Evolutionary conservation across 495 filamentous ascomycete species (phyloP).

Genomic region (Penicillium verhagenii): DNA sequence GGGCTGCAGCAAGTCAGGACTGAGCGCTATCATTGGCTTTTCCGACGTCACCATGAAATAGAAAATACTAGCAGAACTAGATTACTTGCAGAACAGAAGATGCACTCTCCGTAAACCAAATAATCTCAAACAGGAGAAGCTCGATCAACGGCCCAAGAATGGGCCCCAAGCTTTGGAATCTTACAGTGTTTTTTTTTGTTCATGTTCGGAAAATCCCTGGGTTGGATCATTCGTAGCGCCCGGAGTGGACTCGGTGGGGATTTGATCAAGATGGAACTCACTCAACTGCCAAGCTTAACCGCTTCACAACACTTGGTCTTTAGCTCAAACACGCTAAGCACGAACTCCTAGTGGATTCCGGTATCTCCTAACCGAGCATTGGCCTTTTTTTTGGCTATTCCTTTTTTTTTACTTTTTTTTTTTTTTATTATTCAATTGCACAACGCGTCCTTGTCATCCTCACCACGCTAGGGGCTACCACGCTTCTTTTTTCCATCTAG

Average conservation of each 20-base stretch:
- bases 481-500: background rate
- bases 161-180: no score
- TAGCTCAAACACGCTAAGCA: conserved; percentile 33
- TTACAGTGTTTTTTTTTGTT: no score
- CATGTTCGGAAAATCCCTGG: background rate
- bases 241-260: background rate
- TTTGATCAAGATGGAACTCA: background rate
- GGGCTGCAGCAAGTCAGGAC: conserved; percentile 10
- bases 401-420: background rate
- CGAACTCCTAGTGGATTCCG: conserved; percentile 17
- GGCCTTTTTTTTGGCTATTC: background rate
- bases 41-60: no score
- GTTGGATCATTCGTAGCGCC: no score
- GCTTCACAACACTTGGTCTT: conserved; percentile 19
- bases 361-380: background rate
- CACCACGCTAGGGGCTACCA: background rate
- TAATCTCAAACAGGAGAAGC: background rate
- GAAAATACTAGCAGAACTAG: conserved; percentile 14
- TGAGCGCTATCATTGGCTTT: conserved; percentile 10
- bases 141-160: background rate
- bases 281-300: conserved; percentile 21
- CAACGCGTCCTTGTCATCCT: background rate
- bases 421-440: background rate
- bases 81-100: conserved; percentile 9
- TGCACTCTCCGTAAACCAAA: background rate